Evolutionary conservation across 2,329 filamentous ascomycete genomes (phyloP).

Genomic region (Aureobasidium melanogenum): DNA sequence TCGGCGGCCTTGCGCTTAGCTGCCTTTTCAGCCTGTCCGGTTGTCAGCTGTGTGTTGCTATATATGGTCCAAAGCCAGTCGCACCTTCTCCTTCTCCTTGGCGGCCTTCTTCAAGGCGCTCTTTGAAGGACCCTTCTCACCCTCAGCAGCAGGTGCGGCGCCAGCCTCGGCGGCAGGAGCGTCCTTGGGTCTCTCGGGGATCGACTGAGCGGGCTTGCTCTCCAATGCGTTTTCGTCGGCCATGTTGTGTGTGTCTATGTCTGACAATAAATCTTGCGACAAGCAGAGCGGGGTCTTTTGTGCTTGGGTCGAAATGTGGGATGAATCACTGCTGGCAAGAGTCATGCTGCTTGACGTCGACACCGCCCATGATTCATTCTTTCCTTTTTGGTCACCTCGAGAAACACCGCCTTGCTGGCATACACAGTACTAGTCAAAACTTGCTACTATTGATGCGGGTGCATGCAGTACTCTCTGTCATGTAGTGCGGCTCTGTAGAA

Average conservation of each 20-base stretch:
- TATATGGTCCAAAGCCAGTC: not conserved
- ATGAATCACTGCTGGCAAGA: slow-evolving; percentile 2
- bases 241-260: slow-evolving; percentile 14
- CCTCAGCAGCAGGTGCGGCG: slow-evolving; percentile 18
- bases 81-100: slow-evolving; percentile 82
- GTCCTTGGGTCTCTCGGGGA: slow-evolving; percentile 25
- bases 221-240: slow-evolving; percentile 18
- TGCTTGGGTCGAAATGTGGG: slow-evolving; percentile 7
- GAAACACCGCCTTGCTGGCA: not conserved
- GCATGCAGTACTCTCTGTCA: not conserved
- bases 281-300: slow-evolving; percentile 8
- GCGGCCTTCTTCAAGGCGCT: slow-evolving; percentile 79
- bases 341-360: not conserved
- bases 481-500: not conserved
- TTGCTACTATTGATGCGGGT: not conserved
- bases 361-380: not conserved
- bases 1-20: slow-evolving; percentile 59
- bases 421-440: not conserved
- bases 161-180: slow-evolving; percentile 16
- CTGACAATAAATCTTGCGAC: not conserved
- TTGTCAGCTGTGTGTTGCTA: not conserved
- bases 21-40: slow-evolving; percentile 50
- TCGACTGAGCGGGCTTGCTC: slow-evolving; percentile 12
- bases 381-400: not conserved
- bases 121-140: slow-evolving; percentile 54